Percentiles rank a stretch among this genome's conserved stretches.
These are phyloP conservation scores for Spathaspora girioi DNA, from an alignment of 805 yeast species.

Conservation along the genomic window DNA sequence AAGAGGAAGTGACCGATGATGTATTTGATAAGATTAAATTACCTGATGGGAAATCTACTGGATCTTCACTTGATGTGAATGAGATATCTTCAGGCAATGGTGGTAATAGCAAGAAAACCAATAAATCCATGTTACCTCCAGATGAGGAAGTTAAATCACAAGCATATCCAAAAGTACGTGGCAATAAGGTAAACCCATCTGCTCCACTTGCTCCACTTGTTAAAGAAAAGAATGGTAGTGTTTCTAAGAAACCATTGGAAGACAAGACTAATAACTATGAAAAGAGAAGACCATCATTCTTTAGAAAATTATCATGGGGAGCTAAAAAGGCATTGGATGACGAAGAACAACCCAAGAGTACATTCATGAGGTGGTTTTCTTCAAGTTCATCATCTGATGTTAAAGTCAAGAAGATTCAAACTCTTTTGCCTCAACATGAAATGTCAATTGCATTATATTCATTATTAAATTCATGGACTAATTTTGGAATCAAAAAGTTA, in stretches of 20 bases:
- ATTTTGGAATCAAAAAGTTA: constrained; percentile 62
- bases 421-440: constrained; percentile 48
- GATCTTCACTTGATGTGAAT: constrained; percentile 7
- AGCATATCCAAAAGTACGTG: constrained; percentile 20
- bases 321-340: constrained; percentile 37
- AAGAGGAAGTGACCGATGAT: constrained; percentile 22
- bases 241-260: constrained; percentile 23
- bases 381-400: constrained; percentile 20
- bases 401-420: constrained; percentile 32
- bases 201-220: constrained; percentile 19
- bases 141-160: constrained; percentile 9
- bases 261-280: constrained; percentile 28
- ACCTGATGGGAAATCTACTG: constrained; percentile 33
- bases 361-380: constrained; percentile 44
- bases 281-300: constrained; percentile 36
- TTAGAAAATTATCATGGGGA: constrained; percentile 53
- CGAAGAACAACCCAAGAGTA: constrained; percentile 20
- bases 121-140: constrained; percentile 33
- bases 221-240: constrained; percentile 7
- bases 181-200: constrained; percentile 9
- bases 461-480: constrained; percentile 63
- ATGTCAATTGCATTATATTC: constrained; percentile 63
- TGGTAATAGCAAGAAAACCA: background rate
- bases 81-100: constrained; percentile 4
- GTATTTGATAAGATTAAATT: constrained; percentile 45